Conservation (phyloP, 768 basidiomycete species). For the Hydnomerulius pinastri region DNA sequence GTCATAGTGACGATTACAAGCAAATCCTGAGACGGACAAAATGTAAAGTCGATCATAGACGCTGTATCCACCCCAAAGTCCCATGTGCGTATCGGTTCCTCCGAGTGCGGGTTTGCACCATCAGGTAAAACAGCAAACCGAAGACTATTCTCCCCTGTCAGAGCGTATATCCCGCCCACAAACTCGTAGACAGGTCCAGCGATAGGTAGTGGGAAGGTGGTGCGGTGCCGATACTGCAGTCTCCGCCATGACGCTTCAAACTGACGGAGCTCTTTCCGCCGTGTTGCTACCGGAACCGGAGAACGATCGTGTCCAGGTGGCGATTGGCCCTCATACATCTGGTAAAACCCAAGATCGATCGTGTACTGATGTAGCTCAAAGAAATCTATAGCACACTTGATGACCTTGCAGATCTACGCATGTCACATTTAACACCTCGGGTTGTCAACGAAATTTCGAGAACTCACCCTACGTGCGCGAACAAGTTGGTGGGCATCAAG, state of each 20-base stretch:
- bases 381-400: constrained; percentile 38
- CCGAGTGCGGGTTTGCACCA: constrained; percentile 13
- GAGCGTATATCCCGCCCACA: constrained; percentile 49
- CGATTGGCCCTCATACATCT: constrained; percentile 40
- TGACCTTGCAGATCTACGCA: constrained; percentile 41
- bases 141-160: constrained; percentile 46
- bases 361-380: constrained; percentile 51
- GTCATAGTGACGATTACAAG: constrained; percentile 51
- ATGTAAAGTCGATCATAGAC: constrained; percentile 55
- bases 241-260: constrained; percentile 52
- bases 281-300: constrained; percentile 38
- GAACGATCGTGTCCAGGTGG: constrained; percentile 21
- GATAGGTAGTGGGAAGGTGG: constrained; percentile 41
- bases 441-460: neutral
- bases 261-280: constrained; percentile 42
- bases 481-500: constrained; percentile 39
- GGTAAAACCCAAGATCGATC: constrained; percentile 50
- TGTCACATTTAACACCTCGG: neutral
- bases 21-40: constrained; percentile 57
- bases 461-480: constrained; percentile 32
- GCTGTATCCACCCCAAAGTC: constrained; percentile 44
- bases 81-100: constrained; percentile 35
- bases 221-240: constrained; percentile 39
- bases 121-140: constrained; percentile 38
- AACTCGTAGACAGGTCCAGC: constrained; percentile 55